phyloP scores from a whole-genome alignment of 768 basidiomycete species.

The Coprinopsis sp. region DNA sequence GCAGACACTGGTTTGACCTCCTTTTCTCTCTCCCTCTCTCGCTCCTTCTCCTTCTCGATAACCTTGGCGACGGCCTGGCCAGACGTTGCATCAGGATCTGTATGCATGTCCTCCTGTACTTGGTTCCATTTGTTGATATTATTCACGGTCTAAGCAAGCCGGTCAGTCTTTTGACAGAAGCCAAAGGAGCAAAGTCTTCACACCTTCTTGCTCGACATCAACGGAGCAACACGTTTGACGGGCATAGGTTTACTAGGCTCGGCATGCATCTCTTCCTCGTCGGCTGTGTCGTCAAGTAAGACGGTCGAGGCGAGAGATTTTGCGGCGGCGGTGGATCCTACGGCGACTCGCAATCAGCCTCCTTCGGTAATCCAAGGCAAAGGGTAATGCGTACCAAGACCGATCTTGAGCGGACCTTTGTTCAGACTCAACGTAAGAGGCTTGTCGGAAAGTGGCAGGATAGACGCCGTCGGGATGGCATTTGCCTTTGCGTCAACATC shows the following conservation, averaged over 20 bases:
- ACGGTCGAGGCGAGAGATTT: constrained; percentile 56
- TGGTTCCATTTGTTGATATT: constrained; percentile 98
- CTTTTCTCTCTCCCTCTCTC: too few relatives aligned
- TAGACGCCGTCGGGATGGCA: constrained; percentile 50
- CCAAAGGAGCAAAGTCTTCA: constrained; percentile 10
- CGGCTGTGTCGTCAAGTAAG: constrained; percentile 55
- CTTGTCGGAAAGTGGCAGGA: constrained; percentile 71
- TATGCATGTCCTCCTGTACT: constrained; percentile 77
- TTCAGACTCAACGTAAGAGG: constrained; percentile 76
- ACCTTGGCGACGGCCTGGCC: constrained; percentile 1
- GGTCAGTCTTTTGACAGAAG: constrained; percentile 6
- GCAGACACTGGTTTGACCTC: constrained; percentile 12
- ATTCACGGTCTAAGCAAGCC: constrained; percentile 59
- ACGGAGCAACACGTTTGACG: constrained; percentile 72
- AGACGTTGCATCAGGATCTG: constrained; percentile 1
- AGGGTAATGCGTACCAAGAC: constrained; percentile 18
- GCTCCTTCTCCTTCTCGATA: not conserved
- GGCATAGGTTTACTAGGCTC: constrained; percentile 53
- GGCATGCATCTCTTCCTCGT: constrained; percentile 37
- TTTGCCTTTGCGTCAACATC: constrained; percentile 27
- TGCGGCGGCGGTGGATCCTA: constrained; percentile 10
- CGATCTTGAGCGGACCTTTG: constrained; percentile 41
- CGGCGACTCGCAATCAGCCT: not conserved
- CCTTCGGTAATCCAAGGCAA: not conserved
- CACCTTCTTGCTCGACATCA: constrained; percentile 85